Conservation (phyloP, 129 eudicot species). For the Escallonia herrerae region DNA sequence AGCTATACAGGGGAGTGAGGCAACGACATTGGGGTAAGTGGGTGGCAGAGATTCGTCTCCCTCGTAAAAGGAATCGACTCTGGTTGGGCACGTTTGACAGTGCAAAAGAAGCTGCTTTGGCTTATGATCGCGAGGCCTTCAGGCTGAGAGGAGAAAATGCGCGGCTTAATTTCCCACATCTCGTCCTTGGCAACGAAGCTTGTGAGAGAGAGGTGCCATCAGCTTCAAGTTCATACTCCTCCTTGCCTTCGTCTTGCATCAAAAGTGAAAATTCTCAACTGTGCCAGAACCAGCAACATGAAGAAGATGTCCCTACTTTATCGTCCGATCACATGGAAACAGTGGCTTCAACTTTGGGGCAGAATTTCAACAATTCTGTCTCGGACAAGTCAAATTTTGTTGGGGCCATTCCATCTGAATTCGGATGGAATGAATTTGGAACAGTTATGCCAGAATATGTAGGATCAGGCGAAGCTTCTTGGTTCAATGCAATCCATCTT, state of each 20-base stretch:
- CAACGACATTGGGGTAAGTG: conserved; percentile 47
- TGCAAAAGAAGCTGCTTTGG: conserved; percentile 37
- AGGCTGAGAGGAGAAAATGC: conserved; percentile 34
- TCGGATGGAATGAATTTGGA: not conserved
- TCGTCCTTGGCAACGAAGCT: conserved; percentile 1
- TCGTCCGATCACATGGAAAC: not conserved
- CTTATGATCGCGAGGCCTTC: conserved; percentile 42
- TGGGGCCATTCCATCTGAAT: conserved; percentile 10
- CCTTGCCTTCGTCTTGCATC: not conserved
- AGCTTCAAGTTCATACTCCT: conserved; percentile 5
- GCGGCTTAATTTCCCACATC: conserved; percentile 38
- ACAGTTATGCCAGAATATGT: not conserved
- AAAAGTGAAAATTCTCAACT: conserved; percentile 5
- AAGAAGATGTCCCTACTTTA: not conserved
- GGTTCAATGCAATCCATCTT: conserved; percentile 15
- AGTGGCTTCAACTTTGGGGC: conserved; percentile 1
- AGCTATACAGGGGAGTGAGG: conserved; percentile 41
- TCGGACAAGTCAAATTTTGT: conserved; percentile 2
- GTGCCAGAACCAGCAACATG: not conserved
- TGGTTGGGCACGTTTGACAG: conserved; percentile 44
- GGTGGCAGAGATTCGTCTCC: conserved; percentile 52
- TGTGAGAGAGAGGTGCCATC: not conserved
- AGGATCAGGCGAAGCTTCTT: conserved; percentile 18
- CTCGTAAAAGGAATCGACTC: conserved; percentile 33
- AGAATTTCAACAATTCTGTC: conserved; percentile 12